Conservation (phyloP, 2,329 filamentous ascomycete species). For the Ascosphaera apis region DNA sequence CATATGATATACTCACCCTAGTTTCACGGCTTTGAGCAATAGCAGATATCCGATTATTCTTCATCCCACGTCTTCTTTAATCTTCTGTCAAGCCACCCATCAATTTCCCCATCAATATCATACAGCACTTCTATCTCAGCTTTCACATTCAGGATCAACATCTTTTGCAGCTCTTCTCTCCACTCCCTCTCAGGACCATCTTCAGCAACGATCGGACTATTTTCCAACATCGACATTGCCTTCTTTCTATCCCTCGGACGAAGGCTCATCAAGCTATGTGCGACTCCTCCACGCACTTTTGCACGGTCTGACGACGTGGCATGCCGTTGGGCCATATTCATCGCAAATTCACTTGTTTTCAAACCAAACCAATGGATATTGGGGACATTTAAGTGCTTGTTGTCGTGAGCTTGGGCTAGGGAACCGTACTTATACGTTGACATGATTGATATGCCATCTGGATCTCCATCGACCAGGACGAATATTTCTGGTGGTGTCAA, state of each 20-base stretch:
- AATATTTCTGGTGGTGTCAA: conserved; percentile 21
- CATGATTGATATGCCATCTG: conserved; percentile 38
- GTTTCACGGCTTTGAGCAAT: neutral
- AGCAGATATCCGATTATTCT: neutral
- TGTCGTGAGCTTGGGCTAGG: conserved; percentile 30
- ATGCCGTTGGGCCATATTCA: neutral
- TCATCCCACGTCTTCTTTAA: conserved; percentile 7
- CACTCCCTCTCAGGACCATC: conserved; percentile 22
- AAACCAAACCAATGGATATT: conserved; percentile 36
- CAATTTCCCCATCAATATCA: conserved; percentile 19
- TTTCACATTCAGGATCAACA: conserved; percentile 39
- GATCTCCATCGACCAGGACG: conserved; percentile 36
- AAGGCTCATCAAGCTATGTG: conserved; percentile 25
- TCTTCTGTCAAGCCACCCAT: conserved; percentile 20
- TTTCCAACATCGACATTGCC: conserved; percentile 29
- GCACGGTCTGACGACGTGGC: too few relatives aligned
- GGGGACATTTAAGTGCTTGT: conserved; percentile 22
- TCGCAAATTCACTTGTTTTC: conserved; percentile 5
- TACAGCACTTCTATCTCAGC: conserved; percentile 36
- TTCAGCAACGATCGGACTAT: conserved; percentile 19
- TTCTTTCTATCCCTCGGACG: conserved; percentile 31
- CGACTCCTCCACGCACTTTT: conserved; percentile 1
- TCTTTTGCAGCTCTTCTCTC: conserved; percentile 31
- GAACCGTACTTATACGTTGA: conserved; percentile 42
- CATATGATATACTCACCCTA: neutral